Conservation (phyloP, 148 eudicot genomes). For the Vaccinium macrocarpon region DNA sequence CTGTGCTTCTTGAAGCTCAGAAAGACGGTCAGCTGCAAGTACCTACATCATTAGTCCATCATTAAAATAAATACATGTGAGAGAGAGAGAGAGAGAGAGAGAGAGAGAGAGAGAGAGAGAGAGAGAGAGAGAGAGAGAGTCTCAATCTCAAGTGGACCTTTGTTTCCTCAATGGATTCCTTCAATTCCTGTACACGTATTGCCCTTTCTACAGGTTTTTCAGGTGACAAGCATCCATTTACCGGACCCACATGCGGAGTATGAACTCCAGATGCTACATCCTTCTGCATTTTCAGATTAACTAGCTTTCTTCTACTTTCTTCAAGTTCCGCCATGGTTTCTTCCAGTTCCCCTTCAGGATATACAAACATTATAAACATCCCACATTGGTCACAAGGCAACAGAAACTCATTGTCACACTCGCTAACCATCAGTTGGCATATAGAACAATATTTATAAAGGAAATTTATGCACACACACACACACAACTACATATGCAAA, state of each 20-base stretch:
- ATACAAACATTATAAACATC: background rate
- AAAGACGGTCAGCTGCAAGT: too few relatives aligned
- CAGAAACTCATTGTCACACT: background rate
- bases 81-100: too few relatives aligned
- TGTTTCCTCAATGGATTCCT: constrained; percentile 78
- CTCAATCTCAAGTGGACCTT: constrained; percentile 43
- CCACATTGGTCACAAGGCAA: constrained; percentile 3
- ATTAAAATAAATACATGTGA: background rate
- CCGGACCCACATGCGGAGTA: constrained; percentile 42
- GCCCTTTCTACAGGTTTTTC: constrained; percentile 58
- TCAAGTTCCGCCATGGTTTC: constrained; percentile 82
- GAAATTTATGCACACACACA: background rate
- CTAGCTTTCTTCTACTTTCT: constrained; percentile 91
- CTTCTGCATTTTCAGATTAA: constrained; percentile 82
- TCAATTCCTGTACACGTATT: constrained; percentile 62
- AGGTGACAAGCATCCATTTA: constrained; percentile 76
- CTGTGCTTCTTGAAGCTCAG: constrained; percentile 39
- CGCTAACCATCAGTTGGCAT: background rate
- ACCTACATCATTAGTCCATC: constrained; percentile 16
- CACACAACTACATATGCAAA: background rate
- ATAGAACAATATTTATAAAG: background rate
- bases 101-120: too few relatives aligned
- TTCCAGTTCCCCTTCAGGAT: constrained; percentile 73
- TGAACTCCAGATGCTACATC: constrained; percentile 59
- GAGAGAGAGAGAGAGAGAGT: background rate